phyloP scores from a whole-genome alignment of 169 alveolate species.

The Eimeria necatrix region DNA sequence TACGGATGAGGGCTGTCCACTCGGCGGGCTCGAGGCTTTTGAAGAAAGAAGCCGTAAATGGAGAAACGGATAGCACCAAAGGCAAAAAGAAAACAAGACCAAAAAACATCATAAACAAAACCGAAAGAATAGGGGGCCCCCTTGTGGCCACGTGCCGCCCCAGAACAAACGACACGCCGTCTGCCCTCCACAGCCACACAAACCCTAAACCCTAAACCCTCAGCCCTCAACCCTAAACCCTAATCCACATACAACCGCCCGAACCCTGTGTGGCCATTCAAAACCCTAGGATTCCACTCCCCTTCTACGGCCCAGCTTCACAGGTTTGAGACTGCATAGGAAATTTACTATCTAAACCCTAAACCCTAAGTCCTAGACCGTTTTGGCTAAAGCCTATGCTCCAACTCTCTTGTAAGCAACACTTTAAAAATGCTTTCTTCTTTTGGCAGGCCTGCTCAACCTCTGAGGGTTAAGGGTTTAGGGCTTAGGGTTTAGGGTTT shows the following conservation, averaged over 20 bases:
- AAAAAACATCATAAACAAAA: conserved; percentile 63
- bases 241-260: too few relatives aligned
- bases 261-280: neutral
- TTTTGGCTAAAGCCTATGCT: too few relatives aligned
- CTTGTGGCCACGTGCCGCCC: conserved; percentile 62
- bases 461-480: neutral
- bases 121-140: conserved; percentile 61
- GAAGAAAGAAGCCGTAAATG: neutral
- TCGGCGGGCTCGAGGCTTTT: neutral
- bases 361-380: neutral
- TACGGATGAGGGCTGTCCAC: conserved; percentile 2
- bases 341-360: neutral
- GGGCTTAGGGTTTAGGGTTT: conserved; percentile 17
- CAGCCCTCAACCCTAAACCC: neutral
- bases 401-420: too few relatives aligned
- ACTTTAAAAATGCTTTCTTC: too few relatives aligned
- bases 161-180: conserved; percentile 59
- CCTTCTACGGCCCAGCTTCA: neutral
- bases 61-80: conserved; percentile 24
- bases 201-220: neutral
- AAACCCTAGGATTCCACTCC: neutral
- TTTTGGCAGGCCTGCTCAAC: too few relatives aligned
- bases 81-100: conserved; percentile 53
- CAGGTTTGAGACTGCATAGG: too few relatives aligned
- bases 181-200: conserved; percentile 20